phyloP scores from a whole-genome alignment of 352 stramenopile species.

The Phytopythium chamaehyphon region DNA sequence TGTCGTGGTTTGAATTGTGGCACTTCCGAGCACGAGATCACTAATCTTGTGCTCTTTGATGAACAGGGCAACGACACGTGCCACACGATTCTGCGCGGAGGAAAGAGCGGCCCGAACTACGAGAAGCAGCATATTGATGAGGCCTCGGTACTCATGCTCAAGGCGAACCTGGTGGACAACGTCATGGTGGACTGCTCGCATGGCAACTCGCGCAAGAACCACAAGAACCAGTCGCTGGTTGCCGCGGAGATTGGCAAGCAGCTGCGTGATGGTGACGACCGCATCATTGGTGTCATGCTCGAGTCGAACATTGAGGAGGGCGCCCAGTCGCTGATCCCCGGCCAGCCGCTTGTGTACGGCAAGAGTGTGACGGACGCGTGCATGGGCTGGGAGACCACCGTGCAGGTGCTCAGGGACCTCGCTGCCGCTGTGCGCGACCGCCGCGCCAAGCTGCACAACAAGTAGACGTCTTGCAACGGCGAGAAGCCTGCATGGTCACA shows the following conservation, averaged over 20 bases:
- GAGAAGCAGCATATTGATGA: constrained; percentile 81
- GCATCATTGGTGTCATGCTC: constrained; percentile 86
- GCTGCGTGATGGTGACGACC: constrained; percentile 65
- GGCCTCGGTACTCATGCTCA: constrained; percentile 76
- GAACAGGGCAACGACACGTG: constrained; percentile 78
- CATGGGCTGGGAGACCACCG: constrained; percentile 82
- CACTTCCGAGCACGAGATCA: too few species aligned
- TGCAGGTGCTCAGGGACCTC: constrained; percentile 67
- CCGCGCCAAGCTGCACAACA: constrained; percentile 44
- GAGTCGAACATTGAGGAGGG: constrained; percentile 87
- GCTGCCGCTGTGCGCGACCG: constrained; percentile 75
- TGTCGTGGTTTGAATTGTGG: too few species aligned
- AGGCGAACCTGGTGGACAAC: constrained; percentile 77
- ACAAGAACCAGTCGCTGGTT: constrained; percentile 83
- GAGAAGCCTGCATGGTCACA: too few species aligned
- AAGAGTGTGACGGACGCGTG: constrained; percentile 90
- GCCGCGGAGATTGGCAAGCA: constrained; percentile 67
- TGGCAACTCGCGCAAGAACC: constrained; percentile 88
- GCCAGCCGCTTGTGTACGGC: constrained; percentile 80
- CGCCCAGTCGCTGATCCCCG: constrained; percentile 68
- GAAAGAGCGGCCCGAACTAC: constrained; percentile 83
- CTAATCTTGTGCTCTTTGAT: not conserved
- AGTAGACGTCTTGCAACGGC: constrained; percentile 11
- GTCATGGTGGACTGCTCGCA: constrained; percentile 91
- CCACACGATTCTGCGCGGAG: constrained; percentile 87